Evolutionary conservation across 2,329 filamentous ascomycete species (phyloP).

Genomic region (Penicillium sp.): DNA sequence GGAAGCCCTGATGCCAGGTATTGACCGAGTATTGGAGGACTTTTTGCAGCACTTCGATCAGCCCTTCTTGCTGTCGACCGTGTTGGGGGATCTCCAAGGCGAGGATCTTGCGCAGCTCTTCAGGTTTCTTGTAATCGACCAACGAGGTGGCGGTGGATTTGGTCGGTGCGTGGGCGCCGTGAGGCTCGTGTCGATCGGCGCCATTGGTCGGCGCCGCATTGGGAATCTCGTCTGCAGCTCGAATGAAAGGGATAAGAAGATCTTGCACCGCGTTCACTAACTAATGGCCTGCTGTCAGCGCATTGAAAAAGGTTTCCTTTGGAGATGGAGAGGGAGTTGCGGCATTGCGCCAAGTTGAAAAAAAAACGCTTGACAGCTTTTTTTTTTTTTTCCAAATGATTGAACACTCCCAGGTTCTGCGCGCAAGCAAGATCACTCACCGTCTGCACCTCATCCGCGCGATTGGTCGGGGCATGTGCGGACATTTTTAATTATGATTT

Average conservation of each 20-base stretch:
- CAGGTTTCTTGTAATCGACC: conserved; percentile 57
- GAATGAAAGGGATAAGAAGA: conserved; percentile 42
- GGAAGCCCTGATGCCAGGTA: conserved; percentile 95
- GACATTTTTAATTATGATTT: conserved; percentile 18
- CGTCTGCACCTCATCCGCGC: conserved; percentile 39
- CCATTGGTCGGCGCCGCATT: conserved; percentile 15
- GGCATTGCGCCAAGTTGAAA: background rate
- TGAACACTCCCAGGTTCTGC: too few relatives aligned
- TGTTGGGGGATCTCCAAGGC: conserved; percentile 51
- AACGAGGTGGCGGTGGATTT: conserved; percentile 55
- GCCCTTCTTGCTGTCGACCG: conserved; percentile 59
- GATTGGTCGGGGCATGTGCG: conserved; percentile 15
- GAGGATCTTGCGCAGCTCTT: conserved; percentile 52
- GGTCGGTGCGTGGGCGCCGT: conserved; percentile 45
- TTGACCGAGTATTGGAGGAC: conserved; percentile 86
- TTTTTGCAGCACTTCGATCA: conserved; percentile 63
- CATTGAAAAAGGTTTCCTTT: too few relatives aligned
- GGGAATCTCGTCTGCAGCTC: conserved; percentile 33
- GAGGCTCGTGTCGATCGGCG: conserved; percentile 39
- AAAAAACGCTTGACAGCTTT: too few relatives aligned
- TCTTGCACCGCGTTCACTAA: conserved; percentile 38
- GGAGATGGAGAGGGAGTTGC: background rate
- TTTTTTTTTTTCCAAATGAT: too few relatives aligned
- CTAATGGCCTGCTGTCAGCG: conserved; percentile 13
- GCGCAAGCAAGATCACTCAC: conserved; percentile 26